A percentile compares a stretch with the other conserved stretches of the same genome.
Conservation (phyloP, 2,329 filamentous ascomycete species). For the Hymenoscyphus fraxineus region DNA sequence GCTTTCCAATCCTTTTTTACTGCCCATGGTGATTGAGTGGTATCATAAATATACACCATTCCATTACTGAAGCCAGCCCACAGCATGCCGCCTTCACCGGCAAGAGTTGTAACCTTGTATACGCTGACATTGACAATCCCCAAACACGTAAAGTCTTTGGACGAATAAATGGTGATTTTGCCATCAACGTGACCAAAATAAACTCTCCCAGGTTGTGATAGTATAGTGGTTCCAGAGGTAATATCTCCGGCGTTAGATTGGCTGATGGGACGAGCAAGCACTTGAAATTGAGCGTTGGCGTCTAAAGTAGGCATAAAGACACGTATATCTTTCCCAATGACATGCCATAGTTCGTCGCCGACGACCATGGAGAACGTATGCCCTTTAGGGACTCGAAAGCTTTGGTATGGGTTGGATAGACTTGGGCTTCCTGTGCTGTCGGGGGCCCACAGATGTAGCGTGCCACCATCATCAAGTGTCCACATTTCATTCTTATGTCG, state of each 20-base stretch:
- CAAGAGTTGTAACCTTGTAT: constrained; percentile 90
- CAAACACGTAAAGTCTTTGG: constrained; percentile 70
- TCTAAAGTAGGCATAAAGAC: constrained; percentile 73
- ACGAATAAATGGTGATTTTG: constrained; percentile 88
- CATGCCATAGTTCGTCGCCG: constrained; percentile 83
- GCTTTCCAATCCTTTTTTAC: constrained; percentile 94
- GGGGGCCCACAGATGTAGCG: constrained; percentile 81
- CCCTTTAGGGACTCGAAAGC: constrained; percentile 72
- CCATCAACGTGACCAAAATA: constrained; percentile 92
- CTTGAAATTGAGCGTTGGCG: constrained; percentile 68
- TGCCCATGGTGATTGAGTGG: constrained; percentile 74
- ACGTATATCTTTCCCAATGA: constrained; percentile 79
- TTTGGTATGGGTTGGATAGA: constrained; percentile 66
- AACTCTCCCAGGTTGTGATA: constrained; percentile 70
- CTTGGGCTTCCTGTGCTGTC: constrained; percentile 69
- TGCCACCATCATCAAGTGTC: constrained; percentile 88
- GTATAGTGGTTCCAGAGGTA: constrained; percentile 74
- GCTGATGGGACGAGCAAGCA: constrained; percentile 66
- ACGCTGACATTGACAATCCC: constrained; percentile 80
- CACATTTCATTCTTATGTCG: constrained; percentile 86
- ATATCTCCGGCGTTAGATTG: constrained; percentile 78
- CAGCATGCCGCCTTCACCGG: constrained; percentile 74
- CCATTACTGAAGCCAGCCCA: constrained; percentile 97
- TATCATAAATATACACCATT: constrained; percentile 90
- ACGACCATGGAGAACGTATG: constrained; percentile 87